Conservation (phyloP, 2,329 filamentous ascomycete species). For the Cercospora sp. region DNA sequence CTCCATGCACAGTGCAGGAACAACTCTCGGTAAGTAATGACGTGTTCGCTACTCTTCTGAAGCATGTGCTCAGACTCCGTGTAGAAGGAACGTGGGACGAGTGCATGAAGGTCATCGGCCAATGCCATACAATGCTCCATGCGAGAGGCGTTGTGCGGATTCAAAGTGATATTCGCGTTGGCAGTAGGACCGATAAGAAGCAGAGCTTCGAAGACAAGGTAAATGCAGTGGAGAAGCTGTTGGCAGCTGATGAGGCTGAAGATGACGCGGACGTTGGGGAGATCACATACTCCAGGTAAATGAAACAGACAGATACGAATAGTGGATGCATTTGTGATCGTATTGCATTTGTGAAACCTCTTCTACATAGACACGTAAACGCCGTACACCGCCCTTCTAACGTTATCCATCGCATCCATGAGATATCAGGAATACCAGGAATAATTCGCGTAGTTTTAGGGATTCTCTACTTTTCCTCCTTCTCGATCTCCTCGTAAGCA, state of each 20-base stretch:
- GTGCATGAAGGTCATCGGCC: slow-evolving; percentile 81
- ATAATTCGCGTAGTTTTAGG: neutral
- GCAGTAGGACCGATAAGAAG: slow-evolving; percentile 81
- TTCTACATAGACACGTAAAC: neutral
- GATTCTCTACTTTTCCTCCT: slow-evolving; percentile 18
- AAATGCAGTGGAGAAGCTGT: slow-evolving; percentile 55
- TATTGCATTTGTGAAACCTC: slow-evolving; percentile 1
- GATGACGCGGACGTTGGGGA: slow-evolving; percentile 3
- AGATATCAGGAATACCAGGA: neutral
- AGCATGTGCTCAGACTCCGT: slow-evolving; percentile 1
- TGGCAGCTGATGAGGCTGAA: slow-evolving; percentile 41
- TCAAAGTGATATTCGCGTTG: slow-evolving; percentile 84
- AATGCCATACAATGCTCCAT: slow-evolving; percentile 75
- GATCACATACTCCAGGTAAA: slow-evolving; percentile 5
- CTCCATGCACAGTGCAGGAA: slow-evolving; percentile 90
- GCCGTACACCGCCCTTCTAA: neutral
- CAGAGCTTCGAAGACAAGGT: slow-evolving; percentile 83
- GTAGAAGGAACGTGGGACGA: slow-evolving; percentile 88
- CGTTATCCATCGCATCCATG: neutral
- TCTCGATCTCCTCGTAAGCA: slow-evolving; percentile 34
- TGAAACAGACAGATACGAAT: neutral
- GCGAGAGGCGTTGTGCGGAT: slow-evolving; percentile 75
- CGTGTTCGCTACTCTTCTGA: neutral
- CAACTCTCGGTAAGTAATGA: slow-evolving; percentile 71
- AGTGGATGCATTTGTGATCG: neutral